Conservation (phyloP, 805 yeast species). For the Wickerhamomyces alni region DNA sequence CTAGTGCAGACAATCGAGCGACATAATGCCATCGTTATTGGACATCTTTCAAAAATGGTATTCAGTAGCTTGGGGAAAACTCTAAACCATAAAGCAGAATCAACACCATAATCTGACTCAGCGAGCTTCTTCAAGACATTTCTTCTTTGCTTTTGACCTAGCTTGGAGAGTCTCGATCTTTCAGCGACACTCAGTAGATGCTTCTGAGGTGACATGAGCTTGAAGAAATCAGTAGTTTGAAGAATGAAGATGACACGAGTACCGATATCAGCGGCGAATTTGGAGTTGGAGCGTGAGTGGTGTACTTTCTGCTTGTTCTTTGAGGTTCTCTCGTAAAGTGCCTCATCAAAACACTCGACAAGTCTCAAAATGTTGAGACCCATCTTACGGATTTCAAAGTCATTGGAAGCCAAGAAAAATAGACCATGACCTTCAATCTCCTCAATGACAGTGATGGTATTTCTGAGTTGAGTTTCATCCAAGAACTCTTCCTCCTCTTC, state of each 20-base stretch:
- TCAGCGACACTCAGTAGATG: conserved; percentile 66
- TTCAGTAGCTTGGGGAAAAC: conserved; percentile 72
- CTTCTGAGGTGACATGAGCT: conserved; percentile 47
- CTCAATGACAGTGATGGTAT: conserved; percentile 78
- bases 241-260: conserved; percentile 71
- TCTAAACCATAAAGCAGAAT: conserved; percentile 93
- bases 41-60: conserved; percentile 72
- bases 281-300: conserved; percentile 52
- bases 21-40: conserved; percentile 90
- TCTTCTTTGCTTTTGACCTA: conserved; percentile 50
- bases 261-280: conserved; percentile 75
- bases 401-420: conserved; percentile 87
- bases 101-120: conserved; percentile 90
- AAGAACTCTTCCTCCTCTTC: conserved; percentile 25
- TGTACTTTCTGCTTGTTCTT: conserved; percentile 15
- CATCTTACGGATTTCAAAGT: conserved; percentile 61
- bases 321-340: conserved; percentile 49
- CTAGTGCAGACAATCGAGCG: conserved; percentile 87
- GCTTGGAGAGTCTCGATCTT: conserved; percentile 57
- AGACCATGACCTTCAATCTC: conserved; percentile 95
- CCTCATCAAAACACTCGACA: conserved; percentile 84
- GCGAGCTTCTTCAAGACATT: conserved; percentile 74
- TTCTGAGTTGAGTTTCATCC: conserved; percentile 71
- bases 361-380: conserved; percentile 73
- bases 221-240: conserved; percentile 63